Percentiles rank a stretch among this genome's conserved stretches.
Evolutionary conservation across 345 rosid species (phyloP).

Genomic region (Gossypium longicalyx): DNA sequence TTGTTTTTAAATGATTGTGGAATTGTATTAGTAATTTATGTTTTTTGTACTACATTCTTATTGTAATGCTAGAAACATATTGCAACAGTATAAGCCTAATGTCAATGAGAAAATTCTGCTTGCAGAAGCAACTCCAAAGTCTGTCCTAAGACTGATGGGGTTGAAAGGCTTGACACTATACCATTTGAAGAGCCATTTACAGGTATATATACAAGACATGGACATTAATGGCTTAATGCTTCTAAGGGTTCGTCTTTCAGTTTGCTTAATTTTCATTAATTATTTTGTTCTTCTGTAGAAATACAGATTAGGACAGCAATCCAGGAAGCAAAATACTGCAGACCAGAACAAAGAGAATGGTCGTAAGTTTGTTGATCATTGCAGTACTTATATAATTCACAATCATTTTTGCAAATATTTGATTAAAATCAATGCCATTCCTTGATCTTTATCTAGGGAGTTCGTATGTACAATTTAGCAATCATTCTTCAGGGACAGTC

Average conservation of each 20-base stretch:
- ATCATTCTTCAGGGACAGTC: constrained; percentile 5
- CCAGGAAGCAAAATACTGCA: constrained; percentile 34
- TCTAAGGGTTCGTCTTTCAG: background rate
- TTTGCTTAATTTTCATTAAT: background rate
- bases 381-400: background rate
- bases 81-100: background rate
- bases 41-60: background rate
- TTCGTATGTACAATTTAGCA: constrained; percentile 15
- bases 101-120: background rate
- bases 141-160: constrained; percentile 84
- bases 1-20: too few relatives aligned
- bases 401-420: background rate
- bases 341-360: constrained; percentile 43
- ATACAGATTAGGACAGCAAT: constrained; percentile 77
- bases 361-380: constrained; percentile 30
- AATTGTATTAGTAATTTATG: too few relatives aligned
- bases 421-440: background rate
- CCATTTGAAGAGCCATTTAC: constrained; percentile 92
- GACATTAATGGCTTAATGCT: background rate
- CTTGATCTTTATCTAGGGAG: background rate
- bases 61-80: background rate
- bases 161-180: constrained; percentile 86
- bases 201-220: constrained; percentile 44
- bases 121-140: constrained; percentile 89
- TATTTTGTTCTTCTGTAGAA: constrained; percentile 44